Percentiles rank a stretch among this genome's conserved stretches.
Conservation (phyloP, 2,329 filamentous ascomycete genomes). For the Pestalotiopsis sp. region DNA sequence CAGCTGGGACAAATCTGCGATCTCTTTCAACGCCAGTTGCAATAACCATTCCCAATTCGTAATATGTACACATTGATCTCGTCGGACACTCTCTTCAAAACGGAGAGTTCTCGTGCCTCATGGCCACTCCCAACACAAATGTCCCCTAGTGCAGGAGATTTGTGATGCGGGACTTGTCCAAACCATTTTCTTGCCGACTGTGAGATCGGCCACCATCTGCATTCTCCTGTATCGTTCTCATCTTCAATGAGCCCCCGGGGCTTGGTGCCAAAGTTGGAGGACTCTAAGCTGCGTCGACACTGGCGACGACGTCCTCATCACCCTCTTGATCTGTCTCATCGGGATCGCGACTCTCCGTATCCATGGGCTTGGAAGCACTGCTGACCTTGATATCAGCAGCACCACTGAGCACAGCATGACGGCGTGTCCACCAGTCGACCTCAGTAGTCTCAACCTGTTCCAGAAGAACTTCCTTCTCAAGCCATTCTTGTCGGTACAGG, state of each 20-base stretch:
- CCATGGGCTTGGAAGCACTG: conserved; percentile 3
- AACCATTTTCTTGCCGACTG: no score
- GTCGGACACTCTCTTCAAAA: not conserved
- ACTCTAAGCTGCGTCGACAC: not conserved
- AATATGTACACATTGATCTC: not conserved
- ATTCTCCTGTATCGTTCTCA: no score
- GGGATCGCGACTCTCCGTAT: not conserved
- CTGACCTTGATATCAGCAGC: conserved; percentile 46
- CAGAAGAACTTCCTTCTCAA: conserved; percentile 78
- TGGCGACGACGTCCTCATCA: not conserved
- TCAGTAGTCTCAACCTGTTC: conserved; percentile 72
- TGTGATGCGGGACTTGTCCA: no score
- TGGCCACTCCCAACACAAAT: no score
- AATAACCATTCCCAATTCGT: not conserved
- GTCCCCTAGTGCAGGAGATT: no score
- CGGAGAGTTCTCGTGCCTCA: no score
- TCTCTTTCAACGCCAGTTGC: not conserved
- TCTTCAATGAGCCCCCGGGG: not conserved
- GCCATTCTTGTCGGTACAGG: conserved; percentile 72
- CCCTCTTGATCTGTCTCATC: conserved; percentile 10
- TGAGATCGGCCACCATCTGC: no score
- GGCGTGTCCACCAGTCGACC: conserved; percentile 64
- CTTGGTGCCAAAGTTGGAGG: not conserved
- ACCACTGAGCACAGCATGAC: conserved; percentile 55
- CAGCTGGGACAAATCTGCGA: not conserved